Percentiles rank a stretch among this genome's conserved stretches.
Evolutionary conservation across 495 filamentous ascomycete genomes (phyloP).

Genomic region (Daldinia loculata): DNA sequence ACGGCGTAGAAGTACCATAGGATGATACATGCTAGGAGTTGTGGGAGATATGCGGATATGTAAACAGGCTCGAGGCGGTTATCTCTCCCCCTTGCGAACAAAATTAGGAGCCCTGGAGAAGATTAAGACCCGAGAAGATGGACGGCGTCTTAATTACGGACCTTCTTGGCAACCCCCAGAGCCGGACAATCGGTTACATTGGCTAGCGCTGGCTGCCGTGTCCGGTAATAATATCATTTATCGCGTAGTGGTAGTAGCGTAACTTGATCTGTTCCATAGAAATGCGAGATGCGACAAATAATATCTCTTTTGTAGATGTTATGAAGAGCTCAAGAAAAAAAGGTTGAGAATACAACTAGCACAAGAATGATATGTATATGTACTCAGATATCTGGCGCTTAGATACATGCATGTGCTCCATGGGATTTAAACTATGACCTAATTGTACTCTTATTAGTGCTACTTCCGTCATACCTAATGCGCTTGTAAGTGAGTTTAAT

Average conservation of each 20-base stretch:
- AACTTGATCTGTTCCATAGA: background rate
- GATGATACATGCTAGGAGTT: conserved; percentile 28
- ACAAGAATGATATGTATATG: too few species aligned
- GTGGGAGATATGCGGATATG: conserved; percentile 5
- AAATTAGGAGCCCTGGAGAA: conserved; percentile 6
- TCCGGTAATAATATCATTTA: conserved; percentile 4
- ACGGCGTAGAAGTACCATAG: conserved; percentile 36
- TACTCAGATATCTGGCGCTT: too few species aligned
- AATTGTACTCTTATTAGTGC: too few species aligned
- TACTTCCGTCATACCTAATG: too few species aligned
- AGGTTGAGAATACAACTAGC: too few species aligned
- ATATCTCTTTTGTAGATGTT: too few species aligned
- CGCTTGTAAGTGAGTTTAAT: too few species aligned
- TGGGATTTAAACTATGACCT: too few species aligned
- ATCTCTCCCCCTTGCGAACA: background rate
- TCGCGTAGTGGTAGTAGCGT: background rate
- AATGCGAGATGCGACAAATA: background rate
- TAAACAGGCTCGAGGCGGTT: conserved; percentile 5
- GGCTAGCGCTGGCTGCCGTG: conserved; percentile 17
- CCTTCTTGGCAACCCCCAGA: conserved; percentile 24
- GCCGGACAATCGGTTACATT: conserved; percentile 20
- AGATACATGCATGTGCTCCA: too few species aligned
- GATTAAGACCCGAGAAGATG: conserved; percentile 11
- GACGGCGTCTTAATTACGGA: conserved; percentile 21
- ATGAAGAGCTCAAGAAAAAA: too few species aligned